Evolutionary conservation across 73 alveolate species (phyloP).

Genomic region (Breviolum minutum): DNA sequence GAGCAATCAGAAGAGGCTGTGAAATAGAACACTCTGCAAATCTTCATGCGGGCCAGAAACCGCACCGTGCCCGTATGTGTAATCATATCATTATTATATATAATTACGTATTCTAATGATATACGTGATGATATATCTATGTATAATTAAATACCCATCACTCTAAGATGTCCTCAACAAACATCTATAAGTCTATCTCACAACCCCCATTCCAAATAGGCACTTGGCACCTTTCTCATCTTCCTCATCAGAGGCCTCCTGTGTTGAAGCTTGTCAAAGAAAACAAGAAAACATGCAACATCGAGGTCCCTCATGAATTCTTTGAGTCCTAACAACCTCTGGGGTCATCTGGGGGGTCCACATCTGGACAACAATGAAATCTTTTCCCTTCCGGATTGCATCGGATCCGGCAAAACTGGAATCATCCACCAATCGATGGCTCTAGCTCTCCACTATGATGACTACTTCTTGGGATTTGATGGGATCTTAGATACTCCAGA

Average conservation of each 20-base stretch:
- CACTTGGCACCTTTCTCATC: slow-evolving; percentile 28
- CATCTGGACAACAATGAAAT: not conserved
- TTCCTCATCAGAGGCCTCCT: slow-evolving; percentile 42
- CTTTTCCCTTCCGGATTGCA: too few relatives aligned
- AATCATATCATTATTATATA: too few relatives aligned
- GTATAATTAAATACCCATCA: not conserved
- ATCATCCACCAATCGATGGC: too few relatives aligned
- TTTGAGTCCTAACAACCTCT: not conserved
- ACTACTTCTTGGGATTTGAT: too few relatives aligned
- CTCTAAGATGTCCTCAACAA: too few relatives aligned
- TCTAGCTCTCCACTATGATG: too few relatives aligned
- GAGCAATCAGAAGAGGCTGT: too few relatives aligned
- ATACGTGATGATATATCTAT: too few relatives aligned
- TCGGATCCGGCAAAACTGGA: too few relatives aligned
- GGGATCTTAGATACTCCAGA: too few relatives aligned
- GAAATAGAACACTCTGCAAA: too few relatives aligned
- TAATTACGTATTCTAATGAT: not conserved
- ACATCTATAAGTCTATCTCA: not conserved
- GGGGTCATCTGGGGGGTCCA: not conserved
- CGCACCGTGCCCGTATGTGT: not conserved
- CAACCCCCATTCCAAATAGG: not conserved
- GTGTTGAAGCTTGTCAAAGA: not conserved
- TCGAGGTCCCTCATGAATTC: not conserved
- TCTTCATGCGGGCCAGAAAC: not conserved
- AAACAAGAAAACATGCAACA: not conserved